A percentile compares a stretch with the other conserved stretches of the same genome.
These are phyloP conservation scores for Sextonia rubra DNA, from an alignment of 164 flowering plant genomes.

Conservation along the genomic window DNA sequence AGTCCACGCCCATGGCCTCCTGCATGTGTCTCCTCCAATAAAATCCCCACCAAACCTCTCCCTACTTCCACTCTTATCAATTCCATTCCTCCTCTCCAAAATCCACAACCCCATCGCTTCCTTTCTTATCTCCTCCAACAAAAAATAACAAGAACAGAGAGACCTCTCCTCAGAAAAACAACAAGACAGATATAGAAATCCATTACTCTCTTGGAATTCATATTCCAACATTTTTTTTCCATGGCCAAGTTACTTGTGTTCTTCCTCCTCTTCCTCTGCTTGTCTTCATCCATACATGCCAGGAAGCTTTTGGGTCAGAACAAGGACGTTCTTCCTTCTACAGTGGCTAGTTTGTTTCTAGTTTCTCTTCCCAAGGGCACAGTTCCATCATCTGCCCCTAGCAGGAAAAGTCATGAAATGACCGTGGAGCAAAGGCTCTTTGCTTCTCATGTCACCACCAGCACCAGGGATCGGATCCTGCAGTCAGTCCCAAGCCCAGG, in stretches of 20 bases:
- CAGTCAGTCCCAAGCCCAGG: constrained; percentile 64
- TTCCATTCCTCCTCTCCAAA: not conserved
- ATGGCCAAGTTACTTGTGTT: constrained; percentile 1
- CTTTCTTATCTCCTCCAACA: not conserved
- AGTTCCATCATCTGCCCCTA: constrained; percentile 41
- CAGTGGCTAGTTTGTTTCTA: constrained; percentile 26
- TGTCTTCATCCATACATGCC: not conserved
- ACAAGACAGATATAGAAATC: no score
- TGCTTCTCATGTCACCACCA: constrained; percentile 32
- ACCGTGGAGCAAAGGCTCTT: constrained; percentile 33
- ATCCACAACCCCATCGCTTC: not conserved
- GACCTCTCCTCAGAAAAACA: no score
- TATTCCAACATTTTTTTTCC: not conserved
- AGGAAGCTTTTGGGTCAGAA: constrained; percentile 6
- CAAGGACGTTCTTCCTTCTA: constrained; percentile 11
- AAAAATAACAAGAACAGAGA: not conserved
- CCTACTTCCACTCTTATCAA: not conserved
- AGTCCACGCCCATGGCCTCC: not conserved
- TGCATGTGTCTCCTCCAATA: not conserved
- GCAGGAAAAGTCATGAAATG: constrained; percentile 40
- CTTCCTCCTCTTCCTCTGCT: not conserved
- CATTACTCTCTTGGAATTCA: not conserved
- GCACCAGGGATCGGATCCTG: constrained; percentile 34
- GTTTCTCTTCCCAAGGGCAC: constrained; percentile 45
- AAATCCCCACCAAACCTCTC: not conserved